Conservation (phyloP, 2,329 filamentous ascomycete genomes). For the Fusarium equiseti region DNA sequence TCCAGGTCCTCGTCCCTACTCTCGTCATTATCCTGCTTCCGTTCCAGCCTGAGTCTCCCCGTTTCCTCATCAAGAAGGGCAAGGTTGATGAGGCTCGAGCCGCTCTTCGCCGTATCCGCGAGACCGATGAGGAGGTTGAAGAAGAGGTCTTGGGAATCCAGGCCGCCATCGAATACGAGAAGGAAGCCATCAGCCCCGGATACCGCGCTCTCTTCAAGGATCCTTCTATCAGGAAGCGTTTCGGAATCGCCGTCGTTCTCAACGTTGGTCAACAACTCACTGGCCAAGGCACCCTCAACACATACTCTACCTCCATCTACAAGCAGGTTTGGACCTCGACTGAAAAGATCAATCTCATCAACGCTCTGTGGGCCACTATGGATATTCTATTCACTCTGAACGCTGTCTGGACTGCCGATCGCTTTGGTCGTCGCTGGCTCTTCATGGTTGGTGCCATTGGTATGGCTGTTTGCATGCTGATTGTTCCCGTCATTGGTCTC, state of each 20-base stretch:
- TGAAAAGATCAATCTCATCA: conserved; percentile 76
- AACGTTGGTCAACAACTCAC: conserved; percentile 80
- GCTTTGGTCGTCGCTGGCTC: conserved; percentile 77
- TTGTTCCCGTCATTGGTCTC: conserved; percentile 63
- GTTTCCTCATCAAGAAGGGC: conserved; percentile 74
- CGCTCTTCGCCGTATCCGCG: conserved; percentile 70
- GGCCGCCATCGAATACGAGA: conserved; percentile 78
- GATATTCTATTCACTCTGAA: conserved; percentile 80
- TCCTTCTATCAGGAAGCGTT: conserved; percentile 73
- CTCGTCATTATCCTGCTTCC: conserved; percentile 72
- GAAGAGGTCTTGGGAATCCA: conserved; percentile 74
- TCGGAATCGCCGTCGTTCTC: conserved; percentile 73
- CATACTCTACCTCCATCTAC: conserved; percentile 80
- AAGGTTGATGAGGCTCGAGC: conserved; percentile 70
- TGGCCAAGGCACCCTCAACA: conserved; percentile 78
- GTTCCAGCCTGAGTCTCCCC: conserved; percentile 75
- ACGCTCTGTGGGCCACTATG: conserved; percentile 79
- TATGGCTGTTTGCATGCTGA: conserved; percentile 77
- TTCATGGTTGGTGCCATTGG: conserved; percentile 76
- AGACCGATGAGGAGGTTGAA: conserved; percentile 74
- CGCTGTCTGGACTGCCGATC: conserved; percentile 78
- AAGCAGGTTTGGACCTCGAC: conserved; percentile 73
- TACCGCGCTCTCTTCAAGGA: conserved; percentile 79
- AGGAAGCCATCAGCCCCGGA: conserved; percentile 72
- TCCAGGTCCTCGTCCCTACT: conserved; percentile 76